These are phyloP conservation scores for Peniophora sp. DNA, from an alignment of 1,284 basidiomycete genomes.

Conservation along the genomic window DNA sequence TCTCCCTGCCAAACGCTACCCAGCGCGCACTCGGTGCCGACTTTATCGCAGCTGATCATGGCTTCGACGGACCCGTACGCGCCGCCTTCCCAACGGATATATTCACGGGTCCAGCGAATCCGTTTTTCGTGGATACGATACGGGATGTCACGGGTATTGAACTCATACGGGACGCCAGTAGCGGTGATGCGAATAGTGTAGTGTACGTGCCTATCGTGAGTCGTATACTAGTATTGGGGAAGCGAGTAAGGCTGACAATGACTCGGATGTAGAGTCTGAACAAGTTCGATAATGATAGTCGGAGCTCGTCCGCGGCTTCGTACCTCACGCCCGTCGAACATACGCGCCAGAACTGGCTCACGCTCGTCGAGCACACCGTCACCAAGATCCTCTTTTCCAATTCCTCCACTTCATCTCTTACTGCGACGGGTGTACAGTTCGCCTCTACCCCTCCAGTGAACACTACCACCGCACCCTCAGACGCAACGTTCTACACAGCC, in stretches of 20 bases:
- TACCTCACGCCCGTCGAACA: conserved; percentile 32
- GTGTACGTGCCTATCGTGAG: conserved; percentile 42
- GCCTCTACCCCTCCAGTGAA: conserved; percentile 1
- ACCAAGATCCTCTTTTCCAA: conserved; percentile 13
- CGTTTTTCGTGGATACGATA: conserved; percentile 41
- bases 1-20: conserved; percentile 41
- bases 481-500: conserved; percentile 9
- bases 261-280: conserved; percentile 27
- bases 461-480: background rate
- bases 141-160: conserved; percentile 38
- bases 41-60: conserved; percentile 39
- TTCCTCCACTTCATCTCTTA: background rate
- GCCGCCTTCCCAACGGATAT: conserved; percentile 41
- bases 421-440: conserved; percentile 13
- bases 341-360: conserved; percentile 24
- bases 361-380: conserved; percentile 26
- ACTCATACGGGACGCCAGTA: conserved; percentile 41
- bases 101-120: conserved; percentile 50
- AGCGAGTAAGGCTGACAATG: too few relatives aligned
- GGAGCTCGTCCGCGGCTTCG: conserved; percentile 32
- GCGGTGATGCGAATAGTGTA: conserved; percentile 48
- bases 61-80: conserved; percentile 45
- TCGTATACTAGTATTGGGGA: too few relatives aligned
- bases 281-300: conserved; percentile 22
- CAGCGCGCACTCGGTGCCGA: conserved; percentile 42